These are phyloP conservation scores for Annona cherimola DNA, from an alignment of 164 flowering plant genomes.

Conservation along the genomic window DNA sequence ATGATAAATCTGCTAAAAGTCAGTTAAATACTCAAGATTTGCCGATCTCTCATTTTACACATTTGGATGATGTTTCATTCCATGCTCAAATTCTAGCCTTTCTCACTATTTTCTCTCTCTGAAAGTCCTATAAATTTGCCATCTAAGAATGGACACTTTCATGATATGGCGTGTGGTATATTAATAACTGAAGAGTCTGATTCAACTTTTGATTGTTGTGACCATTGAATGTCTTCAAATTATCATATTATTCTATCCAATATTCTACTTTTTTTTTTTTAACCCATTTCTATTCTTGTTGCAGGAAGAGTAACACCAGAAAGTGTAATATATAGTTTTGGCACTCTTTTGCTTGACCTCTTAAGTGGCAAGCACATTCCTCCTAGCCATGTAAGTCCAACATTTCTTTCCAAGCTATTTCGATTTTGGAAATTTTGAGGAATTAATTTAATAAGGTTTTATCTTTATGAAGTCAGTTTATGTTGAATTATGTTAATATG, in stretches of 20 bases:
- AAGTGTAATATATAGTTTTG: slow-evolving; percentile 94
- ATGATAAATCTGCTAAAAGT: too few relatives aligned
- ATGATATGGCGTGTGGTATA: not conserved
- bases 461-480: not conserved
- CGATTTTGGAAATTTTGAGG: not conserved
- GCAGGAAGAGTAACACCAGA: slow-evolving; percentile 91
- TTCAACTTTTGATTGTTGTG: not conserved
- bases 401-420: not conserved
- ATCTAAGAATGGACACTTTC: too few relatives aligned
- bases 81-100: too few relatives aligned
- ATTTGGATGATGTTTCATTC: too few relatives aligned
- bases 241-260: not conserved
- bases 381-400: slow-evolving; percentile 83
- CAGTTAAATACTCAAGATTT: too few relatives aligned
- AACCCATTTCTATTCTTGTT: slow-evolving; percentile 4
- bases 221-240: not conserved
- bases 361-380: slow-evolving; percentile 98
- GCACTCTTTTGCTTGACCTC: slow-evolving; percentile 91
- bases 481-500: not conserved
- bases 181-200: not conserved
- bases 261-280: not conserved
- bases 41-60: too few relatives aligned
- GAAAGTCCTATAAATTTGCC: too few relatives aligned
- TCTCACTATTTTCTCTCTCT: too few relatives aligned
- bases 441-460: not conserved